Evolutionary conservation across 2,329 filamentous ascomycete genomes (phyloP).

Genomic region (Aspergillus pseudoglaucus): DNA sequence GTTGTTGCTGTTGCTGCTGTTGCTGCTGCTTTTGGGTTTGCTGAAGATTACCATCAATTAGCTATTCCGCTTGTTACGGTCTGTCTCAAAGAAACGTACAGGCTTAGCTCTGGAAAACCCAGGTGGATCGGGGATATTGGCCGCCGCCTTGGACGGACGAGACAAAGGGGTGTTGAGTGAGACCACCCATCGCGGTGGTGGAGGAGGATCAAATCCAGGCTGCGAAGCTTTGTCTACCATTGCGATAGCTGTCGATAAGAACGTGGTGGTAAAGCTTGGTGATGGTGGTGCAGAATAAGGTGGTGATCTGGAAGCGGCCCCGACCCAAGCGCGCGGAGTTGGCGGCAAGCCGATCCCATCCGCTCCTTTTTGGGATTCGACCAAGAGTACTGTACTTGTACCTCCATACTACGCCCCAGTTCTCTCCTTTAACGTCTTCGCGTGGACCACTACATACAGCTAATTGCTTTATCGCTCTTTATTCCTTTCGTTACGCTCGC

Average conservation of each 20-base stretch:
- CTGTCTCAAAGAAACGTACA: slow-evolving; percentile 2
- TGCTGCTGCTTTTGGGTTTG: slow-evolving; percentile 20
- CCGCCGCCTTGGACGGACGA: slow-evolving; percentile 54
- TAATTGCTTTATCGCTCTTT: no score
- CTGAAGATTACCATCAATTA: not conserved
- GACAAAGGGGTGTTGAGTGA: slow-evolving; percentile 67
- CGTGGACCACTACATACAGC: not conserved
- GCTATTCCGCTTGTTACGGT: no score
- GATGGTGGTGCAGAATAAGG: slow-evolving; percentile 12
- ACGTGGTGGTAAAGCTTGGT: slow-evolving; percentile 1
- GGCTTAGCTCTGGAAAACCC: slow-evolving; percentile 60
- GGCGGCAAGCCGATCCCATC: slow-evolving; percentile 13
- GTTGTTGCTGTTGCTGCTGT: slow-evolving; percentile 27
- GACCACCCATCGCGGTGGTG: slow-evolving; percentile 71
- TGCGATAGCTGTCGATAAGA: slow-evolving; percentile 4
- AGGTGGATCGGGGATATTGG: slow-evolving; percentile 73
- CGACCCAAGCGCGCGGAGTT: slow-evolving; percentile 24
- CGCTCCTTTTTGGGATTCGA: slow-evolving; percentile 16
- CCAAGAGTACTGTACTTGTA: not conserved
- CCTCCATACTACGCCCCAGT: slow-evolving; percentile 3
- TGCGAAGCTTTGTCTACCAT: slow-evolving; percentile 14
- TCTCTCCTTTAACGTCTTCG: slow-evolving; percentile 1
- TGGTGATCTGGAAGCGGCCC: slow-evolving; percentile 1
- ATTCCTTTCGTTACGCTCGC: no score
- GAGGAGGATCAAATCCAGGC: slow-evolving; percentile 31